Base-by-base conservation (phyloP, 192 early-diverging fungal genomes). In the Umbelopsis sp. region DNA sequence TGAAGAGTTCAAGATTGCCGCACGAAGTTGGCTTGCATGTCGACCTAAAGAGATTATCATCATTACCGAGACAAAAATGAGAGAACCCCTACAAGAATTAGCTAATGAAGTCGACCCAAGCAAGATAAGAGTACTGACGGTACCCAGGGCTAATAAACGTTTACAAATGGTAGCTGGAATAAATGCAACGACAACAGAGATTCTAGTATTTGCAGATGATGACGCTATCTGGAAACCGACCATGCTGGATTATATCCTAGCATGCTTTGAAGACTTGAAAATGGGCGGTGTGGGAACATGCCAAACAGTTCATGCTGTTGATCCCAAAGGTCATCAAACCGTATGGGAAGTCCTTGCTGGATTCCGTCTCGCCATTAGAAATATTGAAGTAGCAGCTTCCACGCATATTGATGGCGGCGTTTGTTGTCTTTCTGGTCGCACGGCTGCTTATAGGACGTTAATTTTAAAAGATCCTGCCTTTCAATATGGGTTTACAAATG, bases 401-500 rank as follows among this genome's bases (percentile, higher is more conserved):
- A 86, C 87, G 1, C 85, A 88, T 69, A 88, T 88, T 68, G 87
- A 88, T 47, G 87, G 86, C 36, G 87, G 87, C 0, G 87, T 88
- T 0, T 88, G 87, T 69, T 88, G 87, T 75, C 71, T 88, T 22
- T 88, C 86, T 20, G 87, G 87, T 34, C 78, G 87, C 7, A 88
- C 87, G 25, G 87, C 86, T 54, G 85, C 85, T 2, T 88, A 88
- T 69, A 81, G 87, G 32, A 88, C 86, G n/a, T 38, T 77, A 47
- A 88, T 88, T 70, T 76, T 88, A 20, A 83, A 82, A 52, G 86
- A 87, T 66, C 87, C 86, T 49, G 83, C 81, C 6, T 88, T 88
- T 66, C 87, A 88, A 66, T 82, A 83, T 54, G 69, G 69, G 5
- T 88, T 88, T 68, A 87, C 83, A 11, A 81, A 88, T 72, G 87